Base-by-base conservation (phyloP, 768 basidiomycete species). In the Sistotremastrum niveocremeum region DNA sequence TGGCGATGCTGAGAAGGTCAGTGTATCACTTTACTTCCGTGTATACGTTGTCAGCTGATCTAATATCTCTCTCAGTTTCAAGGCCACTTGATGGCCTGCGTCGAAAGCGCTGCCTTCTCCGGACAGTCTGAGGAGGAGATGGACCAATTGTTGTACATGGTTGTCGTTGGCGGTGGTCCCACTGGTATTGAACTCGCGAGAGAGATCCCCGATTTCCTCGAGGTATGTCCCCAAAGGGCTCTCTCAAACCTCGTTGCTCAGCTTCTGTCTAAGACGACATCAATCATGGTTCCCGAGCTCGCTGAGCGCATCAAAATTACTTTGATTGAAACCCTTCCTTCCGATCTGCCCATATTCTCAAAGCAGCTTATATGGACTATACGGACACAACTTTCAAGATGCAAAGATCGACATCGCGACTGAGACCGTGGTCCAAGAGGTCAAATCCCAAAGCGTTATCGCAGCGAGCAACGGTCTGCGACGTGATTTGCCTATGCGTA, bases 341-440 rank as follows among this genome's bases (percentile, higher is more conserved):
- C 83, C 49, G 95, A 98, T 32, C 70, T 99, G 50, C 89, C 95
- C 45, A 90, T 82, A 74, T 98, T 99, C 73, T 87, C 81, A 76
- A 81, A 82, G 61, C 77, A 84, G 50, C 69, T 91, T 52, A 97
- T n/a, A n/a, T 97, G 59, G 73, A 84, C 39, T 99, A 95, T 69
- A 93, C 90, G 44, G 87, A 85, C 61, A 86, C 83, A 34, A 91
- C 91, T 0, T 98, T 99, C 77, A 89, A 91, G 66, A 90, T 69
- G 88, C 89, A 64, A 90, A 91, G 67, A 99, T 97, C 50, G 84
- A 97, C 40, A 84, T 98, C 58, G 62, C 89, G 60, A 97, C 93
- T n/a, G 85, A 86, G 65, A 98, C 95, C n/a, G 97, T 97, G 93
- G 94, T 97, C 55, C 90, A 93, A 65, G 86, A 91, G 68, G n/a